Conservation (phyloP, 73 alveolate genomes). For the Loxodes magnus region DNA sequence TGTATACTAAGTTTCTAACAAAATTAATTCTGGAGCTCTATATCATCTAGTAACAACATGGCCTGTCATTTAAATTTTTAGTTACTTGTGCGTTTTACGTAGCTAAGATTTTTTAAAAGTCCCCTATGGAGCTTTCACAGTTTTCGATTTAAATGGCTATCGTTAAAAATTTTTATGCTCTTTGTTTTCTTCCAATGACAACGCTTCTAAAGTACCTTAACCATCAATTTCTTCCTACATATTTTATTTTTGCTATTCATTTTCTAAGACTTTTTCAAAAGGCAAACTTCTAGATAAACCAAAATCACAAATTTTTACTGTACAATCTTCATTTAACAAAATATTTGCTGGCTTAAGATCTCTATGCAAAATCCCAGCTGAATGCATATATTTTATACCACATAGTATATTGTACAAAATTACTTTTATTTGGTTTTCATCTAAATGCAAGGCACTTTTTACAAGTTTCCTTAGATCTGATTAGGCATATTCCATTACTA, state of each 20-base stretch:
- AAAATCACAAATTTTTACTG: slow-evolving; percentile 83
- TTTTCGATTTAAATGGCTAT: too few relatives aligned
- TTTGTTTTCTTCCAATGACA: not conserved
- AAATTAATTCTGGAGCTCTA: slow-evolving; percentile 94
- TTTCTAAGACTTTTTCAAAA: too few relatives aligned
- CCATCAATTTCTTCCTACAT: not conserved
- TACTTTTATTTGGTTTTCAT: slow-evolving; percentile 50
- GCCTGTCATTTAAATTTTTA: slow-evolving; percentile 76
- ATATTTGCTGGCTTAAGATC: slow-evolving; percentile 92
- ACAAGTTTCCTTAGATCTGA: slow-evolving; percentile 63
- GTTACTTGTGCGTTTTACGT: too few relatives aligned
- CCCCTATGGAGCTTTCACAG: too few relatives aligned
- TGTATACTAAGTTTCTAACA: slow-evolving; percentile 86
- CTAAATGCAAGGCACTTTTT: slow-evolving; percentile 56
- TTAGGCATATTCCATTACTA: slow-evolving; percentile 63
- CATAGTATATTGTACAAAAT: slow-evolving; percentile 72
- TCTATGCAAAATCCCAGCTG: slow-evolving; percentile 79
- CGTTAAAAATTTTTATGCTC: not conserved
- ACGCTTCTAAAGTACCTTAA: not conserved
- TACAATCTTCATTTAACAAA: slow-evolving; percentile 74
- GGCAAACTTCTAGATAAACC: slow-evolving; percentile 74
- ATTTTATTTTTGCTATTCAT: not conserved
- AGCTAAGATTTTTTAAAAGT: too few relatives aligned
- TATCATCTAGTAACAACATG: slow-evolving; percentile 98
- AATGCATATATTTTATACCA: slow-evolving; percentile 73